A percentile compares a stretch with the other conserved stretches of the same genome.
Conservation (phyloP, 306 rosid species). For the Aeschynomene evenia region DNA sequence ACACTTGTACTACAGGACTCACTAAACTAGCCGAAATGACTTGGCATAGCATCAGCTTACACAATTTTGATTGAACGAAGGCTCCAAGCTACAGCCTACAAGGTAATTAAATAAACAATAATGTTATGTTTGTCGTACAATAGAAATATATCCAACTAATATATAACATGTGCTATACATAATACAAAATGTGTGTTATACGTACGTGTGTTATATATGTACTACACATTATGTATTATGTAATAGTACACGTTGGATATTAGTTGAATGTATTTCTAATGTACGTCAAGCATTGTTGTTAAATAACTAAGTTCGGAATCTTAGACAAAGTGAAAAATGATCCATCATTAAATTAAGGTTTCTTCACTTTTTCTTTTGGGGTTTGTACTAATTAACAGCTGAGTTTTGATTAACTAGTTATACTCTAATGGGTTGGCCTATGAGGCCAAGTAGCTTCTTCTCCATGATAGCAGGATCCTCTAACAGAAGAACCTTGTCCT, state of each 20-base stretch:
- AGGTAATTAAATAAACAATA: no score
- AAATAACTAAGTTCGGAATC: constrained; percentile 34
- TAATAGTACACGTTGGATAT: no score
- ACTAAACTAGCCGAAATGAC: constrained; percentile 27
- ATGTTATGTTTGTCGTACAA: no score
- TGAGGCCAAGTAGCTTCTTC: constrained; percentile 61
- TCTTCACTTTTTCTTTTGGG: constrained; percentile 1
- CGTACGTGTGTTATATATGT: no score
- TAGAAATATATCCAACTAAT: no score
- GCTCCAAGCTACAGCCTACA: constrained; percentile 17
- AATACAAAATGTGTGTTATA: no score
- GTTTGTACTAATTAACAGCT: constrained; percentile 41
- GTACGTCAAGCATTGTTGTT: no score
- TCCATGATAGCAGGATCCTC: constrained; percentile 91
- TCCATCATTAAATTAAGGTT: constrained; percentile 18
- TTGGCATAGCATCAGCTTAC: constrained; percentile 30
- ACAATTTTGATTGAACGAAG: constrained; percentile 21
- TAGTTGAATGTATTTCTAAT: no score
- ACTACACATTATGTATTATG: no score
- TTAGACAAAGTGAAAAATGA: constrained; percentile 36
- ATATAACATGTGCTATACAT: no score
- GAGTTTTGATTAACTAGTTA: constrained; percentile 27
- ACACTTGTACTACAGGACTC: not conserved
- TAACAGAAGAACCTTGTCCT: constrained; percentile 79
- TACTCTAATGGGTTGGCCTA: constrained; percentile 43